These are phyloP conservation scores for Stachybotrys echinatus DNA, from an alignment of 2,329 filamentous ascomycete genomes.

Conservation along the genomic window DNA sequence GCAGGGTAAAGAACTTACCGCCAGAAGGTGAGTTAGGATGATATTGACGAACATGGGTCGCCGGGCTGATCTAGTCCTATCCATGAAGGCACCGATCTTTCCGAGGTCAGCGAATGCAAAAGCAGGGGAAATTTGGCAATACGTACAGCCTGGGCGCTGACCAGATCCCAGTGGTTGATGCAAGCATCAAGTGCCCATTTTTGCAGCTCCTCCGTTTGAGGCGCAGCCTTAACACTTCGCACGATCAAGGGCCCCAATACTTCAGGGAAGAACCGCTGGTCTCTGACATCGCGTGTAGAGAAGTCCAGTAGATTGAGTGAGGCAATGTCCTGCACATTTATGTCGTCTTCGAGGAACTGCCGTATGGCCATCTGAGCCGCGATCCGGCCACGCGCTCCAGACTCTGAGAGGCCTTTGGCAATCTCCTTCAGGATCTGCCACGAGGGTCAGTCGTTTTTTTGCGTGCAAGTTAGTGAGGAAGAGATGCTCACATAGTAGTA, in stretches of 20 bases:
- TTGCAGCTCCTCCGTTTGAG: slow-evolving; percentile 41
- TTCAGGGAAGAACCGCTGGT: slow-evolving; percentile 15
- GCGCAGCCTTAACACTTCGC: slow-evolving; percentile 47
- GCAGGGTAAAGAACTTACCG: slow-evolving; percentile 31
- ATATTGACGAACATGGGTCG: slow-evolving; percentile 47
- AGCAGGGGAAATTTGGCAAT: neutral
- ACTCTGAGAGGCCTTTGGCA: slow-evolving; percentile 39
- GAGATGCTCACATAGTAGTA: slow-evolving; percentile 46
- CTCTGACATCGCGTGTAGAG: slow-evolving; percentile 35
- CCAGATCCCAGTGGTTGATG: slow-evolving; percentile 48
- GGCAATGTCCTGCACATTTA: slow-evolving; percentile 42
- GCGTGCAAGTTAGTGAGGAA: too few relatives aligned
- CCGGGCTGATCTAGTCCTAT: neutral
- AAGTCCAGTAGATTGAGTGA: slow-evolving; percentile 51
- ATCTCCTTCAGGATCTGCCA: slow-evolving; percentile 39
- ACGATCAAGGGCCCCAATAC: slow-evolving; percentile 45
- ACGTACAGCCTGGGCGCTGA: slow-evolving; percentile 50
- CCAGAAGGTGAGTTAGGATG: slow-evolving; percentile 45
- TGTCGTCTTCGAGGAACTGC: slow-evolving; percentile 40
- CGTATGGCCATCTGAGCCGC: slow-evolving; percentile 38
- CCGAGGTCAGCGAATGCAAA: slow-evolving; percentile 3
- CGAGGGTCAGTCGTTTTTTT: neutral
- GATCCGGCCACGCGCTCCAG: slow-evolving; percentile 15
- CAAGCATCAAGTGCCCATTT: slow-evolving; percentile 46
- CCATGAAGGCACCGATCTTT: neutral